phyloP scores from a whole-genome alignment of 140 eudicot species.

The Oenanthe javanica region DNA sequence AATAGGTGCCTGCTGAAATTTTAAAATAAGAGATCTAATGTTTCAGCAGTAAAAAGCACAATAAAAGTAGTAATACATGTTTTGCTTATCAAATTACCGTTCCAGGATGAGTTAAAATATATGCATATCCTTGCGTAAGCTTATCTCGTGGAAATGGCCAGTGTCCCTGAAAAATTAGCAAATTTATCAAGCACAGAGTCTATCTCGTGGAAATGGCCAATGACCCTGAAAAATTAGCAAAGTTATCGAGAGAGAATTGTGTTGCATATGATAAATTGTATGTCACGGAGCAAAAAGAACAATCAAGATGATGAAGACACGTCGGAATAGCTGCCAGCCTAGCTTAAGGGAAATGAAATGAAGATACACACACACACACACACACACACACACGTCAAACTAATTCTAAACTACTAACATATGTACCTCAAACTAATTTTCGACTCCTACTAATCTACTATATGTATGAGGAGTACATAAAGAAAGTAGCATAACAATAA shows the following conservation, averaged over 20 bases:
- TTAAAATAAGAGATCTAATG: not conserved
- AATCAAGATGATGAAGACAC: not conserved
- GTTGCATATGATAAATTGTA: too few relatives aligned
- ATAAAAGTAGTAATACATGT: not conserved
- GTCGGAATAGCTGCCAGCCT: not conserved
- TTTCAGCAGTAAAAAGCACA: not conserved
- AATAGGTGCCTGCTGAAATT: not conserved
- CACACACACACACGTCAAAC: not conserved
- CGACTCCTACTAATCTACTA: not conserved
- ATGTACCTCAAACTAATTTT: not conserved
- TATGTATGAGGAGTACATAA: not conserved
- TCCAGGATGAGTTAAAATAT: conserved; percentile 70
- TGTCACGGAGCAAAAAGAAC: not conserved
- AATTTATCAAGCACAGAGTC: not conserved
- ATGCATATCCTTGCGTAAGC: conserved; percentile 70
- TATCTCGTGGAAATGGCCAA: conserved; percentile 69
- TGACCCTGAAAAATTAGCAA: conserved; percentile 43
- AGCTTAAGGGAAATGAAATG: not conserved
- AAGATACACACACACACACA: too few relatives aligned
- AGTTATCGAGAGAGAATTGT: not conserved
- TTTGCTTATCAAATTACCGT: conserved; percentile 30
- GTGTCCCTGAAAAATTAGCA: conserved; percentile 44
- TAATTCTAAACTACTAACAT: not conserved
- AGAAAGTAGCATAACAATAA: not conserved
- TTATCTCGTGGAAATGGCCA: conserved; percentile 72